Conservation (phyloP, 495 filamentous ascomycete species). For the Penicillium angulare region DNA sequence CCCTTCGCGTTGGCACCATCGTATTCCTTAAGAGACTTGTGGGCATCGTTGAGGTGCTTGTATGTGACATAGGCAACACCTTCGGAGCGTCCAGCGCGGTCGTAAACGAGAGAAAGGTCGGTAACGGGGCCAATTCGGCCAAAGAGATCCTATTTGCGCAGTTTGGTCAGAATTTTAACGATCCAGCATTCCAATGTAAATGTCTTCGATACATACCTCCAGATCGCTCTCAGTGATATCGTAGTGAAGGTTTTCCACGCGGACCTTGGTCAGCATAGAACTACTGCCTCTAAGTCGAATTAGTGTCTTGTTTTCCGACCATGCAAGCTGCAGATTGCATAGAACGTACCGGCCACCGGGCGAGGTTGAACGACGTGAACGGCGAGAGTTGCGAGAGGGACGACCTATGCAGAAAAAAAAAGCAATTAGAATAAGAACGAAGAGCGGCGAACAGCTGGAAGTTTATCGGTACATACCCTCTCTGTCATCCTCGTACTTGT, state of each 20-base stretch:
- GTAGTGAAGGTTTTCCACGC: constrained; percentile 91
- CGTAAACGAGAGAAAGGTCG: constrained; percentile 73
- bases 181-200: neutral
- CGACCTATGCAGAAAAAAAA: constrained; percentile 38
- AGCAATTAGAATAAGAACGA: constrained; percentile 14
- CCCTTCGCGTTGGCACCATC: constrained; percentile 91
- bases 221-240: constrained; percentile 87
- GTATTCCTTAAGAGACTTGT: constrained; percentile 72
- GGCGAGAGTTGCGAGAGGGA: constrained; percentile 39
- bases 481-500: constrained; percentile 72
- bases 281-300: constrained; percentile 22
- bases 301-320: constrained; percentile 8
- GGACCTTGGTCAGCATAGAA: constrained; percentile 65
- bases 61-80: constrained; percentile 87
- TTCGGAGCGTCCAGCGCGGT: constrained; percentile 86
- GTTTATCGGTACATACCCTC: constrained; percentile 36
- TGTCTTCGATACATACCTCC: constrained; percentile 51
- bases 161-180: neutral
- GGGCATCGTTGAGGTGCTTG: constrained; percentile 63
- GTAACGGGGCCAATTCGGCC: constrained; percentile 69
- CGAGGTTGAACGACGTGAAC: constrained; percentile 46
- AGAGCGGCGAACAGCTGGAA: constrained; percentile 9
- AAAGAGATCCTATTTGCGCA: constrained; percentile 67
- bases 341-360: constrained; percentile 51
- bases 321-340: too few species aligned